Evolutionary conservation across 768 basidiomycete genomes (phyloP), one percentile per base, ranked within the genome.

Genomic region (Auriscalpium microsporum): DNA sequence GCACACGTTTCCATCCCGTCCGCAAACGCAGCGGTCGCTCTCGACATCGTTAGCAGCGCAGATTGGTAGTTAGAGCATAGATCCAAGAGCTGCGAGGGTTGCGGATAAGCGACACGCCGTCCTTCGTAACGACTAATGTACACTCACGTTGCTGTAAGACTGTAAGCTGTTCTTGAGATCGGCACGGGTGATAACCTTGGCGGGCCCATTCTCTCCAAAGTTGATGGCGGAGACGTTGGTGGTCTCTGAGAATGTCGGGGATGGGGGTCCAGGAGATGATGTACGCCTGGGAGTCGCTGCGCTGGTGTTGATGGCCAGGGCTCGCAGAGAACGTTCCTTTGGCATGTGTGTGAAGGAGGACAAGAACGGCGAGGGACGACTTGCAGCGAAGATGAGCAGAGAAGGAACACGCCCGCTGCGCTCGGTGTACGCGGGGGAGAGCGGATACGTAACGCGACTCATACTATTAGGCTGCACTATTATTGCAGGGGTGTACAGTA

Each of bases 1-100:
- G 92, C 82, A 58, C 92, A 94, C 54, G 78, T 76, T 69, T 90
- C 85, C 79, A 95, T 79, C 23, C 93, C 85, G 67, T 87, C 83
- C 37, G 94, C 94, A 63, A 96, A 91, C 3, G 78, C 77, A 45
- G 91, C 88, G 8, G 90, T 90, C 17, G 84, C 90, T 53, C 82
- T 83, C 38, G 89, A 87, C 81, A 95, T 84, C 33, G 80, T 78
- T 56, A 91, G 70, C 54, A 97, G 76, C 17, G 90, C 90, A 17
- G 81, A 73, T 53, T 92, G 86, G 74, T 95, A 97, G 47, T 76
- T 78, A 38, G 89, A 82, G 55, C 87, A 87, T 56, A 82, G 77
- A 58, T 70, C 79, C 74, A 94, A 79, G 52, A 96, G 76, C 89
- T 94, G 64, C 42, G 44, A 49, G 19, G 58, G 49, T 37, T 23